Base-by-base conservation (phyloP, 495 filamentous ascomycete species). In the Beverwykella pulmonaria region DNA sequence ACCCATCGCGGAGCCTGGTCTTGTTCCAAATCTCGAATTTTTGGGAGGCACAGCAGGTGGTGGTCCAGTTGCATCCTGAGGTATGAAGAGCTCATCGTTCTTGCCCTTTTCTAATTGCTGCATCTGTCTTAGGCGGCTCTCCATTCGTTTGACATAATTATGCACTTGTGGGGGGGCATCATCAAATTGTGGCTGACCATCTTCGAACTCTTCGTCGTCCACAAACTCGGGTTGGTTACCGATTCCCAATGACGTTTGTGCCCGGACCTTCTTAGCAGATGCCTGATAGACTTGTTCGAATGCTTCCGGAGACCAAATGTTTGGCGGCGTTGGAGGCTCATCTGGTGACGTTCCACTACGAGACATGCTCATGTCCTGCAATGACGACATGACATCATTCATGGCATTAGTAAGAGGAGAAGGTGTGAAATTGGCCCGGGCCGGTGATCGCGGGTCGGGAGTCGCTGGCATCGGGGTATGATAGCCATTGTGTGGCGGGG, bases 351-450 rank as follows among this genome's bases (percentile, higher is more conserved):
- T 25, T 75, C 76, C 41, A 82, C 80, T 65, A 80, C 79, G 61
- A 29, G 84, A 79, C 68, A 89, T 81, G 19, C 87, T 88, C 87
- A 99, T 92, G 67, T 92, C 92, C 74, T 98, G 86, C 55, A 99
- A 78, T 32, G 94, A 96, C 63, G 92, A 92, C 87, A 98, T 98
- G 14, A 99, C 92, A 79, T 95, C 94, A 73, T 97, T 93, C 93
- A 98, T 98, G 0, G 94, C 94, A 75, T 92, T 90, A 53, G 93
- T 81, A 1, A 99, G 76, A 0, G 94, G 95, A 12, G 94, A 97
- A 4, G 94, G 94, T 0, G 94, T 98, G 67, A 92, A 82, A 1
- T 88, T 88, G 47, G 82, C 44, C 80, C 82, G 17, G 89, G 59
- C 64, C 7, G 26, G 44, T 17, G 52, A 15, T 32, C 53, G 39